These are phyloP conservation scores for Volvox reticuliferus DNA, from an alignment of 139 green algal species.

Conservation along the genomic window DNA sequence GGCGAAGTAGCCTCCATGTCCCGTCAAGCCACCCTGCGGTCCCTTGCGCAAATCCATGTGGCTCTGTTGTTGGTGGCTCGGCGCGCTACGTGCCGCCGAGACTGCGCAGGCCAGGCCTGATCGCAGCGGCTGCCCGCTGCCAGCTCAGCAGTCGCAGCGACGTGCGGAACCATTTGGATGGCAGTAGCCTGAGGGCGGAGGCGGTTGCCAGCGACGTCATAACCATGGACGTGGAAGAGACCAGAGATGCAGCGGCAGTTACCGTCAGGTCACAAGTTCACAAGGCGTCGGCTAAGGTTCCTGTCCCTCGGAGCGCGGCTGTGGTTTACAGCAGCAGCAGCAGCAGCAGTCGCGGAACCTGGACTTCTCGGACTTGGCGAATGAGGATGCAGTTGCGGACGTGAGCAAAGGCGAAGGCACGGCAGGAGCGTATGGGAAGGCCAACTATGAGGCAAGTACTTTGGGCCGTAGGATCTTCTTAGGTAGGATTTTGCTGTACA, in stretches of 20 bases:
- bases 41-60: slow-evolving; percentile 80
- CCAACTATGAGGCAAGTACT: slow-evolving; percentile 42
- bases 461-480: too few relatives aligned
- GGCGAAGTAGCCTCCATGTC: slow-evolving; percentile 64
- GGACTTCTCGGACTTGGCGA: slow-evolving; percentile 43
- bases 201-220: background rate
- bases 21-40: slow-evolving; percentile 42
- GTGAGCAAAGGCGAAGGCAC: slow-evolving; percentile 17
- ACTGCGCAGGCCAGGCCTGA: background rate
- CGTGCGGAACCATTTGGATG: too few relatives aligned
- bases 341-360: background rate
- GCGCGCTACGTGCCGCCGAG: background rate
- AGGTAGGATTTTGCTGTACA: too few relatives aligned
- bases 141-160: background rate
- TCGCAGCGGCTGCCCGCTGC: background rate
- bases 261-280: too few relatives aligned
- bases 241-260: too few relatives aligned
- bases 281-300: too few relatives aligned
- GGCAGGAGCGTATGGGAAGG: slow-evolving; percentile 10
- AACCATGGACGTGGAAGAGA: too few relatives aligned
- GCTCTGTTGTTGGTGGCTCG: slow-evolving; percentile 84
- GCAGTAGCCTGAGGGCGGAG: background rate
- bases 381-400: slow-evolving; percentile 6
- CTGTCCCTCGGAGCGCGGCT: too few relatives aligned
- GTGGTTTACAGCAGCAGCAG: slow-evolving; percentile 10